Percentiles rank a stretch among this genome's conserved stretches.
Conservation (phyloP, 2,329 filamentous ascomycete genomes). For the Beauveria caledonica region DNA sequence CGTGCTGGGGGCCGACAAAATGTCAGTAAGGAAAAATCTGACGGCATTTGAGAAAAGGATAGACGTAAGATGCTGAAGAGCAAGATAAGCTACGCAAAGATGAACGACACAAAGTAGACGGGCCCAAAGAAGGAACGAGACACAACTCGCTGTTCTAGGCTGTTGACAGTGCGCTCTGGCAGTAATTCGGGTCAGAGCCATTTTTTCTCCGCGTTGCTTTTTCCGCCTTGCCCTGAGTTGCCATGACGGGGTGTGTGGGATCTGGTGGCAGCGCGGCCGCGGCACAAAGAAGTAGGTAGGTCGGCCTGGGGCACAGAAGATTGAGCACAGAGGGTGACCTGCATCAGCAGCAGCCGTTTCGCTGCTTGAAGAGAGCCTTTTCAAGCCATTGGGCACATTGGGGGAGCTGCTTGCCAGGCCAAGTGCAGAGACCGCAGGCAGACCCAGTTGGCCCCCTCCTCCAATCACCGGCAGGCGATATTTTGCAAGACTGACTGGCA, state of each 20-base stretch:
- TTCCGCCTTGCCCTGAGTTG: slow-evolving; percentile 8
- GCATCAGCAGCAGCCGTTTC: not conserved
- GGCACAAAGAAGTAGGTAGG: not conserved
- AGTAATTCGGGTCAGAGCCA: not conserved
- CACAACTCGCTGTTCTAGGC: not conserved
- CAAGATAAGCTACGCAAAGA: not conserved
- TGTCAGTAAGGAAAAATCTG: not conserved
- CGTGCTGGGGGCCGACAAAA: not conserved
- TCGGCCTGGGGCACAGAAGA: not conserved
- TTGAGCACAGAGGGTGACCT: not conserved
- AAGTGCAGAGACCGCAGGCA: not conserved
- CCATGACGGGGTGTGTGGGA: slow-evolving; percentile 11
- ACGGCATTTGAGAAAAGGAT: slow-evolving; percentile 1
- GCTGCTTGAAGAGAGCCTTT: not conserved
- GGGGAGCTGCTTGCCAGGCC: not conserved
- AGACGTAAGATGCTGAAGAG: not conserved
- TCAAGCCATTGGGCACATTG: not conserved
- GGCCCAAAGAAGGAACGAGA: slow-evolving; percentile 6
- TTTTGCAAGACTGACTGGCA: slow-evolving; percentile 2
- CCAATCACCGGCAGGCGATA: slow-evolving; percentile 2
- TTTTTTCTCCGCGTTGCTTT: slow-evolving; percentile 12
- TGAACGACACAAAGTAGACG: slow-evolving; percentile 1
- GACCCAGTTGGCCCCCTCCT: not conserved
- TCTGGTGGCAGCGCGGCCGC: slow-evolving; percentile 6
- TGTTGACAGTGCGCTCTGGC: not conserved